Evolutionary conservation across 768 basidiomycete species (phyloP).

Genomic region (Termitomyces sp.): DNA sequence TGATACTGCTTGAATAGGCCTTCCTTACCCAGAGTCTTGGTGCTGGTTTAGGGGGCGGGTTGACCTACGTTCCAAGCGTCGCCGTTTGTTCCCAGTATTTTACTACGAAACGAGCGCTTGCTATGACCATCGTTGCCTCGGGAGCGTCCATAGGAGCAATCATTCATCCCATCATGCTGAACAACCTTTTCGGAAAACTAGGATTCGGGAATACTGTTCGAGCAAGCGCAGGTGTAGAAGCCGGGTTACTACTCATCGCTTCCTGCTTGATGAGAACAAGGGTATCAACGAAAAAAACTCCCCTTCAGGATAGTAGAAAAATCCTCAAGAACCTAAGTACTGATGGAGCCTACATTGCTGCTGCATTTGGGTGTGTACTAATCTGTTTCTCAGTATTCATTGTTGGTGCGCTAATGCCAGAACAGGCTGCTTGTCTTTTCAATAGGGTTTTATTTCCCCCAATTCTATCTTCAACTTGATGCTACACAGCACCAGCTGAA

Average conservation of each 20-base stretch:
- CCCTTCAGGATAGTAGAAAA: slow-evolving; percentile 3
- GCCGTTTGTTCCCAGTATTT: slow-evolving; percentile 48
- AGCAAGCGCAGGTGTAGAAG: slow-evolving; percentile 38
- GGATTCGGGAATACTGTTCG: slow-evolving; percentile 45
- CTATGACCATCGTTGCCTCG: slow-evolving; percentile 45
- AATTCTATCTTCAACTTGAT: slow-evolving; percentile 43
- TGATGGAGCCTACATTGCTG: slow-evolving; percentile 16
- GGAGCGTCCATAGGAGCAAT: slow-evolving; percentile 45
- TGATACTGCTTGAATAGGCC: background rate
- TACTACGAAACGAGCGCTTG: slow-evolving; percentile 37
- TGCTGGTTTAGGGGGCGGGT: slow-evolving; percentile 39
- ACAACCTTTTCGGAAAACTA: no score
- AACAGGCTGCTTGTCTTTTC: slow-evolving; percentile 17
- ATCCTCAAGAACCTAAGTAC: slow-evolving; percentile 14
- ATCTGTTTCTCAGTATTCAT: background rate
- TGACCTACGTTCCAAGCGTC: slow-evolving; percentile 44
- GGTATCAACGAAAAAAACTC: slow-evolving; percentile 22
- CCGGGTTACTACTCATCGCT: slow-evolving; percentile 36
- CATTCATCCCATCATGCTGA: no score
- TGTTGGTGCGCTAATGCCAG: background rate
- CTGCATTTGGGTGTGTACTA: slow-evolving; percentile 15
- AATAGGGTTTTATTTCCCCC: slow-evolving; percentile 28
- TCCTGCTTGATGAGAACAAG: slow-evolving; percentile 40
- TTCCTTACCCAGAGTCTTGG: slow-evolving; percentile 45
- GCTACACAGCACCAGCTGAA: slow-evolving; percentile 30